Evolutionary conservation across 1,284 basidiomycete genomes (phyloP).

Genomic region (Melampsora abietis-canadensis): DNA sequence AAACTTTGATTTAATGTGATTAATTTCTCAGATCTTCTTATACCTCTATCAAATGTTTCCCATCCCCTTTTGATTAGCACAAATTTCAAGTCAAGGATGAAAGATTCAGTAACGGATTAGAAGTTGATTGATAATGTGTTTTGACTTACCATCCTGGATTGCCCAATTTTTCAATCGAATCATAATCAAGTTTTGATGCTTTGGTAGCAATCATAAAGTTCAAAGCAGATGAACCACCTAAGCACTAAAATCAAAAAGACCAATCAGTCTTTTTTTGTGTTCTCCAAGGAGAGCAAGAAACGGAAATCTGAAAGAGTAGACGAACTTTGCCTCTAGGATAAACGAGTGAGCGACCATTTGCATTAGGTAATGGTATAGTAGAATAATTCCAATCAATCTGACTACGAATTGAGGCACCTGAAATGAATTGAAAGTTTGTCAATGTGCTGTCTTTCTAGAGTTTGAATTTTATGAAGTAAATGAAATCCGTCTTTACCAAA

Average conservation of each 20-base stretch:
- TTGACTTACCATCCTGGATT: conserved; percentile 37
- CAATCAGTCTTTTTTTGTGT: not conserved
- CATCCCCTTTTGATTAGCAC: conserved; percentile 15
- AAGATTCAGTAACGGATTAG: not conserved
- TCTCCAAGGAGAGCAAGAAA: not conserved
- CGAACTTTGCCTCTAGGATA: conserved; percentile 38
- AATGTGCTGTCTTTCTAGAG: not conserved
- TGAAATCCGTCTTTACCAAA: not conserved
- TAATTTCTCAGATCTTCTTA: conserved; percentile 27
- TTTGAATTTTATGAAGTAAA: not conserved
- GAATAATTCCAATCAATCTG: conserved; percentile 37
- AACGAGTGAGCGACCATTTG: not conserved
- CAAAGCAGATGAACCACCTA: conserved; percentile 39
- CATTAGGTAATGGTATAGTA: conserved; percentile 16
- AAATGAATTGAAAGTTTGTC: not conserved
- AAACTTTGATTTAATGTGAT: not conserved
- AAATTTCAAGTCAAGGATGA: not conserved
- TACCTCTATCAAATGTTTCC: conserved; percentile 21
- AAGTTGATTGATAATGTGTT: too few species aligned
- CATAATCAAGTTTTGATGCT: conserved; percentile 22
- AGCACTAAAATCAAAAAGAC: not conserved
- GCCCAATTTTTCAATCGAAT: conserved; percentile 31
- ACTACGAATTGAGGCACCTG: not conserved
- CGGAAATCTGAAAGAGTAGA: not conserved
- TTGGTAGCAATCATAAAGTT: conserved; percentile 38